Percentiles rank a stretch among this genome's conserved stretches.
Conservation (phyloP, 2,329 filamentous ascomycete genomes). For the Thermoascus crustaceus region DNA sequence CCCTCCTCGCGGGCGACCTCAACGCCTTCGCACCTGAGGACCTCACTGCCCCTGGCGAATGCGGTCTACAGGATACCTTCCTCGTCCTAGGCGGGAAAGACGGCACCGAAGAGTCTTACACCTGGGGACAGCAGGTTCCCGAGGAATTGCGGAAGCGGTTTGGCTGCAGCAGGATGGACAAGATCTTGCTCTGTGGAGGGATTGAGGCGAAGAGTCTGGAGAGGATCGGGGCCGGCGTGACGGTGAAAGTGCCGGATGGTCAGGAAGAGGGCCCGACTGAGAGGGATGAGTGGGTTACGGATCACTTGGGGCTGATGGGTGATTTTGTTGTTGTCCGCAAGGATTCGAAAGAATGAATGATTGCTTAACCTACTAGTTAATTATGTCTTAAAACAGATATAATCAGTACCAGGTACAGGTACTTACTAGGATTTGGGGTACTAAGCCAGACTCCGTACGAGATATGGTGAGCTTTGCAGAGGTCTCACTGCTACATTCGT, state of each 20-base stretch:
- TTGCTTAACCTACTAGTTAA: too few species aligned
- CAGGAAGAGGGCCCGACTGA: neutral
- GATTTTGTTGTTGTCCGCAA: too few species aligned
- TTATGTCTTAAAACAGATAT: too few species aligned
- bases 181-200: constrained; percentile 41
- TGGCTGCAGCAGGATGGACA: constrained; percentile 49
- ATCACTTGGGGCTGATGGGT: constrained; percentile 6
- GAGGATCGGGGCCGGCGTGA: constrained; percentile 8
- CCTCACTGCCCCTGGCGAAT: constrained; percentile 39
- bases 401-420: too few species aligned
- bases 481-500: too few species aligned
- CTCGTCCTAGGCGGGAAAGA: constrained; percentile 45
- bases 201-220: constrained; percentile 3
- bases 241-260: constrained; percentile 2
- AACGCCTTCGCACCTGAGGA: constrained; percentile 53
- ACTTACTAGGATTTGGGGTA: too few species aligned
- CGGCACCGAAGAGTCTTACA: constrained; percentile 45
- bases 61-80: constrained; percentile 46
- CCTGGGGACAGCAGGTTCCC: constrained; percentile 50
- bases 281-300: constrained; percentile 6
- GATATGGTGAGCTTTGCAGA: too few species aligned
- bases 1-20: constrained; percentile 47
- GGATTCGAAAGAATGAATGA: neutral
- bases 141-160: constrained; percentile 35
- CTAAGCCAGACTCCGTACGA: too few species aligned